Base-by-base conservation (phyloP, 2,329 filamentous ascomycete species). In the Aspergillus nomiae region DNA sequence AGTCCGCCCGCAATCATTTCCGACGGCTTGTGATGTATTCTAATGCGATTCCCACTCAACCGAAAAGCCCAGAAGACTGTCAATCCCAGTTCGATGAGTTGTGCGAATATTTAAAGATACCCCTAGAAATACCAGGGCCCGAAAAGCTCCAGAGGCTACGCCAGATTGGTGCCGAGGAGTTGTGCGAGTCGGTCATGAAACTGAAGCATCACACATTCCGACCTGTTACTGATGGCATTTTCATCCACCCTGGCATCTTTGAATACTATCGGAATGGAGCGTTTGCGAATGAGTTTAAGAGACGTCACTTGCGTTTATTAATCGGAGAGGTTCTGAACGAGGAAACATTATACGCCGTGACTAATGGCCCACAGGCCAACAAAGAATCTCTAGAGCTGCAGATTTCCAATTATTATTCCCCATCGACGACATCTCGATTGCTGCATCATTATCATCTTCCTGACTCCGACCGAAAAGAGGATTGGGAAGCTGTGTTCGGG, bases 161-260 rank as follows among this genome's bases (percentile, higher is more conserved):
- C 10, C 58, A 69, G 6, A 65, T 81, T 4, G 69, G 67, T 5
- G 65, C 71, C 2, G 59, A 68, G 1, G 73, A 79, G 19, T 69
- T 83, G 2, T 66, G 79, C 2, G 63, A 65, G 3, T 73, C 75
- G 0, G 74, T 82, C 19, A 69, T 72, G n/a, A 66, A 78, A 10
- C 67, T 83, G 34, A 75, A 81, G 60, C 74, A 80, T 53, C 81
- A 83, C 63, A 83, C 81, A 0, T 83, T 83, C 71, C 77, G 81
- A 2, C 78, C 80, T 1, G 74, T 81, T 7, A 83, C 80, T 0
- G 80, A 83, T 54, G 73, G 74, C 9, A 36, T 76, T 1, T 83
- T 83, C 61, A 74, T 82, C 21, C 73, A 76, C 10, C 61, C 70
- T 0, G 75, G 73, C 0, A 78, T 83, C 66, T 73, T 77, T 1